Evolutionary conservation across 176 grass and related monocot genomes (phyloP).

Genomic region (Carex scoparia): DNA sequence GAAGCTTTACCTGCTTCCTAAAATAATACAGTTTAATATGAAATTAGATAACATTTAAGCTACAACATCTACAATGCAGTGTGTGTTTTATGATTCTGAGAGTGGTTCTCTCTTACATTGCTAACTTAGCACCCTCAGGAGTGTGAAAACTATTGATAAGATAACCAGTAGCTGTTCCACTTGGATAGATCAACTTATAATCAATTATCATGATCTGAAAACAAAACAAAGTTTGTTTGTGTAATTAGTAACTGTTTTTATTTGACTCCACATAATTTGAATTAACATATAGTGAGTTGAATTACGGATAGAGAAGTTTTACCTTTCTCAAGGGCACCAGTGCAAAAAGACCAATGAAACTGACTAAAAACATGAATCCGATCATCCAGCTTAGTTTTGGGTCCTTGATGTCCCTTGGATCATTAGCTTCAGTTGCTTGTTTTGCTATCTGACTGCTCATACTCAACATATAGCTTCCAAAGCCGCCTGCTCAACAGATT

Average conservation of each 20-base stretch:
- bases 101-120: slow-evolving; percentile 33
- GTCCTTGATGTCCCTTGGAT: slow-evolving; percentile 67
- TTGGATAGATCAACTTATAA: slow-evolving; percentile 86
- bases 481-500: slow-evolving; percentile 49
- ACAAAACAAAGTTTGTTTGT: background rate
- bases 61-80: background rate
- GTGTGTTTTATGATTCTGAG: background rate
- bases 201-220: slow-evolving; percentile 85
- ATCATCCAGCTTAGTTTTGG: slow-evolving; percentile 88
- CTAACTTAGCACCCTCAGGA: slow-evolving; percentile 48
- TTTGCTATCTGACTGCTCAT: slow-evolving; percentile 74
- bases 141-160: slow-evolving; percentile 93
- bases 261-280: background rate
- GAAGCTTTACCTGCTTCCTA: slow-evolving; percentile 63
- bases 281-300: background rate
- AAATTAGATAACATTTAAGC: background rate
- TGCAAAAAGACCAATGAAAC: slow-evolving; percentile 76
- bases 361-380: slow-evolving; percentile 79
- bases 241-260: background rate
- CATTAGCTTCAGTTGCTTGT: slow-evolving; percentile 57
- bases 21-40: slow-evolving; percentile 23
- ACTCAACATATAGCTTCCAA: slow-evolving; percentile 73
- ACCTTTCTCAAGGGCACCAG: slow-evolving; percentile 93
- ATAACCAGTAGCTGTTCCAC: slow-evolving; percentile 77
- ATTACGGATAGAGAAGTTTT: background rate